Evolutionary conservation across 495 filamentous ascomycete genomes (phyloP), one percentile per base, ranked within the genome.

Genomic region (Talaromyces ruber): DNA sequence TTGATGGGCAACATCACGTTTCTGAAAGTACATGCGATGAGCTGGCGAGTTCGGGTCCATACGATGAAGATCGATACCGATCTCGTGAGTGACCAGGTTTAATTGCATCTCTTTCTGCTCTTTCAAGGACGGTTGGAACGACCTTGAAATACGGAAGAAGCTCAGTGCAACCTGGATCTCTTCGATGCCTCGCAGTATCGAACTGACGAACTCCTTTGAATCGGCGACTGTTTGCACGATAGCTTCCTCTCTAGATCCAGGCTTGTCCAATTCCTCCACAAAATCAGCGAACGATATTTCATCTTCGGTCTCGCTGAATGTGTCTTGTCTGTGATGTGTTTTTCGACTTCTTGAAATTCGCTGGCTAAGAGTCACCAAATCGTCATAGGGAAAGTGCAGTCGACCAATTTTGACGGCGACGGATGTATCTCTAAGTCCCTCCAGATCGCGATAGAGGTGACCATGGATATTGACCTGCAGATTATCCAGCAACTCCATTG

Each of bases 1-100:
- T 79, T 99, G 93, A 70, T 99, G 94, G 21, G 94, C 94, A 64
- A 97, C 84, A 67, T 97, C 95, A 59, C 88, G 86, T 11, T 88
- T 86, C 14, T 92, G 92, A 72, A 99, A 99, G 75, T 99, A 99
- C 94, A 99, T 99, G 59, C 93, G 88, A 82, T 99, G 94, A 3
- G 92, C 93, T 0, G 94, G 92, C 39, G 91, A 96, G 66, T 89
- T 93, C 28, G 90, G 89, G 70, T 99, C 95, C 62, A 99, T 85
- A 16, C 94, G 86, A 71, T 98, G 89, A 32, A 98, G 77, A 67
- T 99, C 94, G 66, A 98, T 83, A 59, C 93, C 92, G 30, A 99
- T 82, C 72, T 99, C 94, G 69, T 98, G 97, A 80, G 96, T 96
- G 1, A 93, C 90, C 14, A 92, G 82, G 64, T 93, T 96, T 60